Percentiles rank a stretch among this genome's conserved stretches.
Evolutionary conservation across 1,284 basidiomycete species (phyloP).

Genomic region (Coniophora puteana): DNA sequence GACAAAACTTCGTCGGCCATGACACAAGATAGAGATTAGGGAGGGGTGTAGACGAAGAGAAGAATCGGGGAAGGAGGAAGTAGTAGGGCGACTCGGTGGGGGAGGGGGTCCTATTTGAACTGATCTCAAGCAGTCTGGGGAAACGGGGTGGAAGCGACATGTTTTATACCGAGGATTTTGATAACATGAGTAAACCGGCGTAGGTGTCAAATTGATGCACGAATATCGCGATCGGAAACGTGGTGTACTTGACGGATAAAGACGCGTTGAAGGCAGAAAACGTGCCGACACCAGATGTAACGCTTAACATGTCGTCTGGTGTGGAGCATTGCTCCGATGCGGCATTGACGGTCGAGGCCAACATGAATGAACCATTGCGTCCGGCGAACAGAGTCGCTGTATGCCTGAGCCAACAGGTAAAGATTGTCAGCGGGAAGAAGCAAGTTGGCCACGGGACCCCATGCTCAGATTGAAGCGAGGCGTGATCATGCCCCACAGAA

Average conservation of each 20-base stretch:
- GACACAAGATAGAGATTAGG: slow-evolving; percentile 37
- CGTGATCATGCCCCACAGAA: slow-evolving; percentile 17
- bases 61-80: slow-evolving; percentile 25
- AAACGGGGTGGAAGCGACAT: slow-evolving; percentile 17
- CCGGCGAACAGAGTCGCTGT: slow-evolving; percentile 43
- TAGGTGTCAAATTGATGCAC: slow-evolving; percentile 37
- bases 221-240: slow-evolving; percentile 73
- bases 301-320: slow-evolving; percentile 49
- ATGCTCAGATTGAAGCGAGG: slow-evolving; percentile 12
- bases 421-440: slow-evolving; percentile 28
- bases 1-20: slow-evolving; percentile 65
- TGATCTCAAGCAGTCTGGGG: slow-evolving; percentile 21
- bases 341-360: slow-evolving; percentile 45
- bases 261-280: slow-evolving; percentile 60
- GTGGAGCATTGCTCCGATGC: slow-evolving; percentile 67
- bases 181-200: slow-evolving; percentile 31
- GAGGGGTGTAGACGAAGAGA: slow-evolving; percentile 15
- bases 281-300: slow-evolving; percentile 66
- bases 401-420: slow-evolving; percentile 33
- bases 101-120: slow-evolving; percentile 21
- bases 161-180: slow-evolving; percentile 41
- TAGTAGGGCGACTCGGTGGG: slow-evolving; percentile 14
- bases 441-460: slow-evolving; percentile 27
- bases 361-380: slow-evolving; percentile 63
- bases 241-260: slow-evolving; percentile 69